Evolutionary conservation across 768 basidiomycete species (phyloP).

Genomic region (Leccinum variicolor): DNA sequence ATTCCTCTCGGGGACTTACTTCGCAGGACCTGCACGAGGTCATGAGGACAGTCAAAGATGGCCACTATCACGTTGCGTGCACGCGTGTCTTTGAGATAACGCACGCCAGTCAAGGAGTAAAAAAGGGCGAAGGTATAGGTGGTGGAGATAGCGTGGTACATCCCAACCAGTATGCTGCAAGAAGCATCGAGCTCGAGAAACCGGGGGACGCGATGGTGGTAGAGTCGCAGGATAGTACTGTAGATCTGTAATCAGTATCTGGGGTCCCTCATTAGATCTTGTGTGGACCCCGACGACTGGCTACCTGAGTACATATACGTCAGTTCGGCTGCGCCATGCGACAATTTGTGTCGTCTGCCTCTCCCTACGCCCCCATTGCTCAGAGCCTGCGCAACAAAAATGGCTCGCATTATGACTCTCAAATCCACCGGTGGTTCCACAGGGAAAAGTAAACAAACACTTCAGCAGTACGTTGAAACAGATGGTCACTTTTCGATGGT

Average conservation of each 20-base stretch:
- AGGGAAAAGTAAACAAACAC: conserved; percentile 32
- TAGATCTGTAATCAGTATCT: conserved; percentile 15
- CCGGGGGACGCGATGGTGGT: conserved; percentile 43
- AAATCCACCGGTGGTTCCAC: conserved; percentile 17
- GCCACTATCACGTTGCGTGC: conserved; percentile 93
- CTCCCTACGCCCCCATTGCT: background rate
- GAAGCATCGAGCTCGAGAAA: conserved; percentile 64
- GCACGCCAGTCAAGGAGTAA: conserved; percentile 65
- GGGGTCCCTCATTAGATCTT: conserved; percentile 10
- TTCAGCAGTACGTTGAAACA: conserved; percentile 83
- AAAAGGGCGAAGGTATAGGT: conserved; percentile 88
- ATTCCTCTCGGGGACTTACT: conserved; percentile 62
- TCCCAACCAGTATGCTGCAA: conserved; percentile 87
- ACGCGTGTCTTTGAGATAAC: conserved; percentile 96
- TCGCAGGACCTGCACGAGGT: conserved; percentile 78
- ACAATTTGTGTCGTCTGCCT: conserved; percentile 32
- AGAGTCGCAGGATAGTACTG: conserved; percentile 16
- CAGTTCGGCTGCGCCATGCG: conserved; percentile 6
- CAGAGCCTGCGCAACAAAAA: conserved; percentile 9
- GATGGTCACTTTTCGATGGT: conserved; percentile 98
- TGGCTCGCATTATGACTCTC: conserved; percentile 30
- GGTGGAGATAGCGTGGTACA: conserved; percentile 86
- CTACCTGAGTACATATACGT: conserved; percentile 3
- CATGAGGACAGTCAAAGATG: conserved; percentile 68
- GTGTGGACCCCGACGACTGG: conserved; percentile 14